Conservation (phyloP, 331 rosid genomes). For the Cydonia oblonga region DNA sequence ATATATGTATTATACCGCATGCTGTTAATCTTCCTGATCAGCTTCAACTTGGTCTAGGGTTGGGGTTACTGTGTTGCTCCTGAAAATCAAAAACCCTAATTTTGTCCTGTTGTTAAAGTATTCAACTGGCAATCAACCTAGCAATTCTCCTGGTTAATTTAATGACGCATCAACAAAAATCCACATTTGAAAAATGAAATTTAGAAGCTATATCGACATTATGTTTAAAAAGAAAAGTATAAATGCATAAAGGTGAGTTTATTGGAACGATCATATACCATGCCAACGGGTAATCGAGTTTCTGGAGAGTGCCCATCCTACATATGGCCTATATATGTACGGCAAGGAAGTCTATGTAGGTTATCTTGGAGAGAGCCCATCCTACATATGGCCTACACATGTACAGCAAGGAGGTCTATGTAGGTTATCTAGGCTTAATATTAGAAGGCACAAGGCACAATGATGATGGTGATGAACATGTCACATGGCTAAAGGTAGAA, state of each 20-base stretch:
- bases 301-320: not conserved
- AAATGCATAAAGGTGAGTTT: not conserved
- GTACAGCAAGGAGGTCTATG: not conserved
- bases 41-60: not conserved
- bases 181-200: not conserved
- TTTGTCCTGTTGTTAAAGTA: not conserved
- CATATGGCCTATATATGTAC: no score
- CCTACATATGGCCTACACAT: no score
- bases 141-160: not conserved
- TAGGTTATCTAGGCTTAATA: not conserved
- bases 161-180: not conserved
- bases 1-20: no score
- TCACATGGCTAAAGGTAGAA: not conserved
- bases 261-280: not conserved
- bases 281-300: not conserved
- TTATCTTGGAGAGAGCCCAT: no score
- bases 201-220: not conserved
- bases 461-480: conserved; percentile 2
- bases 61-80: not conserved
- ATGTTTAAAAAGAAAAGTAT: not conserved
- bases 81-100: not conserved
- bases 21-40: not conserved
- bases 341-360: not conserved
- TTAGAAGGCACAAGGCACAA: not conserved
- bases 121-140: not conserved